phyloP scores from a whole-genome alignment of 345 rosid species.

The Aquilaria sinensis region DNA sequence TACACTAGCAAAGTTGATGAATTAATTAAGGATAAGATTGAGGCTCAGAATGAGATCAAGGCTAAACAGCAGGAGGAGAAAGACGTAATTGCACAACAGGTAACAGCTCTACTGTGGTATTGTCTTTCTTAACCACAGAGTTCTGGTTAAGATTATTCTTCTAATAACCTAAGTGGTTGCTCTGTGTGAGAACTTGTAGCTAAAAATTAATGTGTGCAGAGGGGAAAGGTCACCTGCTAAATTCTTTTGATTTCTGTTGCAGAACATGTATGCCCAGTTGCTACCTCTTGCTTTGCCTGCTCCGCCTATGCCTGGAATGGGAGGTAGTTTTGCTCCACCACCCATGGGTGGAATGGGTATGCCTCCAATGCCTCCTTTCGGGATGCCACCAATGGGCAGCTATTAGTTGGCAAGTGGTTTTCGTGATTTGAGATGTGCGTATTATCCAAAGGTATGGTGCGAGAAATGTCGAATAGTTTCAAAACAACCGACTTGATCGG shows the following conservation, averaged over 20 bases:
- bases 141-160: neutral
- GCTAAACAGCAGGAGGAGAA: conserved; percentile 74
- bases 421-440: too few relatives aligned
- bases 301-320: conserved; percentile 75
- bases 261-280: conserved; percentile 94
- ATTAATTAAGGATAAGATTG: conserved; percentile 69
- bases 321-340: conserved; percentile 25
- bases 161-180: too few relatives aligned
- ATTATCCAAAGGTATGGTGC: too few relatives aligned
- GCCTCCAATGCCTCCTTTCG: conserved; percentile 69
- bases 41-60: conserved; percentile 56
- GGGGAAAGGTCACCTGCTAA: neutral
- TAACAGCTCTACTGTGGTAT: conserved; percentile 17
- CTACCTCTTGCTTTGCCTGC: conserved; percentile 88
- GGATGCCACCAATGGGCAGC: conserved; percentile 70
- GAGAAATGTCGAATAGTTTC: too few relatives aligned
- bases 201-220: neutral
- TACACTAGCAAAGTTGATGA: conserved; percentile 79
- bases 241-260: conserved; percentile 10
- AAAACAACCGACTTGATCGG: too few relatives aligned
- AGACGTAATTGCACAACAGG: conserved; percentile 83
- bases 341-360: conserved; percentile 64
- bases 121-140: neutral
- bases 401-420: conserved; percentile 19
- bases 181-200: neutral